Evolutionary conservation across 2,329 filamentous ascomycete species (phyloP).

Genomic region (Alternaria sp.): DNA sequence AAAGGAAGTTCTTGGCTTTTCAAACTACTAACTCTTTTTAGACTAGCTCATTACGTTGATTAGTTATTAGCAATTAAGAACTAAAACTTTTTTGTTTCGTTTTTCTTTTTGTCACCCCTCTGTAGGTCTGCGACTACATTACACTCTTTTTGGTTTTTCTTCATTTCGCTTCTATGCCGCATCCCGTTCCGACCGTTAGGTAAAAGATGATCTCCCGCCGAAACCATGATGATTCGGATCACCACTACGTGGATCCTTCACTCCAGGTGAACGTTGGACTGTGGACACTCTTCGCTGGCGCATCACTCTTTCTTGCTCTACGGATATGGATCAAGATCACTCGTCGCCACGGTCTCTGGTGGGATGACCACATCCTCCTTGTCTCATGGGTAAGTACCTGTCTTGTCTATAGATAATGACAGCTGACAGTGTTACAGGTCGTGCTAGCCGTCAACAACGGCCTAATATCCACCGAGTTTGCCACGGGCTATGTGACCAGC

Average conservation of each 20-base stretch:
- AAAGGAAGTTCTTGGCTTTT: too few species aligned
- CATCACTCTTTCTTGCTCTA: constrained; percentile 48
- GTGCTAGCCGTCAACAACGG: constrained; percentile 57
- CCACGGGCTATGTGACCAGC: constrained; percentile 59
- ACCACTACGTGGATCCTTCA: constrained; percentile 48
- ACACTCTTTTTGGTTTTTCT: constrained; percentile 14
- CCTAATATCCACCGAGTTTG: constrained; percentile 59
- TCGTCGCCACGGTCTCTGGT: constrained; percentile 53
- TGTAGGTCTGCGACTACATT: constrained; percentile 11
- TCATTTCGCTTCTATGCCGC: constrained; percentile 22
- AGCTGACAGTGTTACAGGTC: constrained; percentile 41
- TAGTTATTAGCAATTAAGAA: too few species aligned
- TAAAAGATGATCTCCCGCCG: constrained; percentile 36
- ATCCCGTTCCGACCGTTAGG: constrained; percentile 25
- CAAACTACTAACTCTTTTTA: too few species aligned
- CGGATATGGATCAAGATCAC: constrained; percentile 52
- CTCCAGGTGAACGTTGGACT: constrained; percentile 50
- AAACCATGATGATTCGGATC: constrained; percentile 29
- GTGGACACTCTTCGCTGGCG: constrained; percentile 52
- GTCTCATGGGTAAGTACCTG: constrained; percentile 46
- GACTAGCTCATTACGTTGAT: too few species aligned
- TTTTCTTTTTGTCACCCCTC: too few species aligned
- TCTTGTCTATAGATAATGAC: background rate
- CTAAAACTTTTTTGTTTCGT: too few species aligned
- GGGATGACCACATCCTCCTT: constrained; percentile 53